Conservation (phyloP, 345 rosid genomes). For the Bruguiera gymnorhiza region DNA sequence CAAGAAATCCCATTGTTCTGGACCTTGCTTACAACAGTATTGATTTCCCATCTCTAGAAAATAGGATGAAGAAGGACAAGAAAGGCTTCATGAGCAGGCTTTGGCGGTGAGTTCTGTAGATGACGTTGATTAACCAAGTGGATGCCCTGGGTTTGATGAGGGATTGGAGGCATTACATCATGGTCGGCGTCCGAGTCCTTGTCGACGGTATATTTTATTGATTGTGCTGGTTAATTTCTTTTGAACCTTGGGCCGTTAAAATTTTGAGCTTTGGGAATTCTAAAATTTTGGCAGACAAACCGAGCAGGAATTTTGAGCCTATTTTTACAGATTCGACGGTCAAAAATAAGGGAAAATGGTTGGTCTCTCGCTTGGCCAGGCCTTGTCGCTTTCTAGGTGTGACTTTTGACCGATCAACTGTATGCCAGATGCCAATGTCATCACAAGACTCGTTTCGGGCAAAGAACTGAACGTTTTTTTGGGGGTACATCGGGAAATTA, state of each 20-base stretch:
- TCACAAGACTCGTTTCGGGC: too few species aligned
- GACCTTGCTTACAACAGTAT: slow-evolving; percentile 72
- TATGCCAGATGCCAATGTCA: too few species aligned
- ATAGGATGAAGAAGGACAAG: slow-evolving; percentile 76
- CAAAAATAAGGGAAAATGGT: background rate
- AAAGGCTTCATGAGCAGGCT: slow-evolving; percentile 74
- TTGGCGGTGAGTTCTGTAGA: slow-evolving; percentile 43
- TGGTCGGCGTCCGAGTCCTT: slow-evolving; percentile 6
- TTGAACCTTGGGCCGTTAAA: slow-evolving; percentile 3
- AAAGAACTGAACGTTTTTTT: too few species aligned
- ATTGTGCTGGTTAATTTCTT: background rate
- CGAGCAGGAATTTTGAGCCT: background rate
- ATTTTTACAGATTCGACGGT: background rate
- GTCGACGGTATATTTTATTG: background rate
- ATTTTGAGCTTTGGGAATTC: background rate
- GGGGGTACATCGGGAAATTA: too few species aligned
- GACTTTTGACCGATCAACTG: too few species aligned
- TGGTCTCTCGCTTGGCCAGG: too few species aligned
- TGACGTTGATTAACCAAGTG: background rate
- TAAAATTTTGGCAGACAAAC: background rate
- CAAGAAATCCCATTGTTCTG: slow-evolving; percentile 81
- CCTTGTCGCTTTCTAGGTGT: too few species aligned
- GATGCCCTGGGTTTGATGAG: background rate
- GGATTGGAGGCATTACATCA: background rate
- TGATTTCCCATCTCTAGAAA: slow-evolving; percentile 78